Evolutionary conservation across 2,329 filamentous ascomycete genomes (phyloP).

Genomic region (Paracoccidioides brasiliensis): DNA sequence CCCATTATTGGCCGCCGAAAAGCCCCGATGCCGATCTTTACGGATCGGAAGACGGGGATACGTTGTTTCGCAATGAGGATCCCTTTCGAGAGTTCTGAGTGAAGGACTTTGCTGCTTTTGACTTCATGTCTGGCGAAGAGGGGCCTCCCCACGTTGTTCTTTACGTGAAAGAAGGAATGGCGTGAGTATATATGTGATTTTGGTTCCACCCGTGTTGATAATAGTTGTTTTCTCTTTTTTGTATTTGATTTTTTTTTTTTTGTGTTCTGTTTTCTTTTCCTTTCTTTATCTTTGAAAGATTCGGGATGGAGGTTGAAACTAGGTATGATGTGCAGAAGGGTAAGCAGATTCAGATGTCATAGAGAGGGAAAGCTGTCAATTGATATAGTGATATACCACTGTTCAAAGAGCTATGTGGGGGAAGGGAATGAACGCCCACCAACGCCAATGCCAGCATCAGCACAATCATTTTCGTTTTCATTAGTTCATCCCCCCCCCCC

Average conservation of each 20-base stretch:
- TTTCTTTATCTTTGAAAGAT: background rate
- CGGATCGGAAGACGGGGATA: conserved; percentile 25
- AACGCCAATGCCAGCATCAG: background rate
- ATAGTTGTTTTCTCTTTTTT: too few species aligned
- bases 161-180: background rate
- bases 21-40: conserved; percentile 24
- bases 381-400: conserved; percentile 1
- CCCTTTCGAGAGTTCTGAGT: conserved; percentile 34
- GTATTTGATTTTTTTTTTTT: background rate
- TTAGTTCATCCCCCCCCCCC: background rate
- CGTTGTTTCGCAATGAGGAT: conserved; percentile 30
- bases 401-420: background rate
- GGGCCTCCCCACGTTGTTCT: too few species aligned
- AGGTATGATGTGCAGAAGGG: background rate
- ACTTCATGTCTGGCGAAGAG: too few species aligned
- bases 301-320: background rate
- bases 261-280: background rate
- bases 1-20: conserved; percentile 23
- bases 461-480: background rate
- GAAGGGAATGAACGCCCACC: background rate
- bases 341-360: background rate
- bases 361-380: background rate
- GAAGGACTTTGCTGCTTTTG: background rate
- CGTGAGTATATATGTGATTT: background rate
- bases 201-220: background rate